A percentile compares a stretch with the other conserved stretches of the same genome.
Evolutionary conservation across 2,329 filamentous ascomycete species (phyloP).

Genomic region (Chalaropsis ovoidea): DNA sequence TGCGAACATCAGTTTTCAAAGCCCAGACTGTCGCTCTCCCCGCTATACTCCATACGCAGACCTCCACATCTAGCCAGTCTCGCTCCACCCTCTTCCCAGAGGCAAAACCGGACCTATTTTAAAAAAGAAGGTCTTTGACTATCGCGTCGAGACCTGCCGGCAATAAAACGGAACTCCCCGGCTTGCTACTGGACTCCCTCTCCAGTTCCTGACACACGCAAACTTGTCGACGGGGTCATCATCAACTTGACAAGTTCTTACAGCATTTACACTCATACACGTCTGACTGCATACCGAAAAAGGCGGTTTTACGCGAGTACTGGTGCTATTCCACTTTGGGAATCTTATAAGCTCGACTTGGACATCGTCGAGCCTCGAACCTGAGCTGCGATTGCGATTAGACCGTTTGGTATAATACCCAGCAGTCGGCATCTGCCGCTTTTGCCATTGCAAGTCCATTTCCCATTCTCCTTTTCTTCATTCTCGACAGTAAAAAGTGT

Average conservation of each 20-base stretch:
- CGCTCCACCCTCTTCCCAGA: neutral
- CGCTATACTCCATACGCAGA: neutral
- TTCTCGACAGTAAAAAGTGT: neutral
- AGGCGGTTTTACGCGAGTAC: conserved; percentile 1
- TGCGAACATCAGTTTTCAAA: neutral
- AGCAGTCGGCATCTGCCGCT: neutral
- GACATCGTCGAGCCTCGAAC: neutral
- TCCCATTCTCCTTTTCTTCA: neutral
- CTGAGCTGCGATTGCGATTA: neutral
- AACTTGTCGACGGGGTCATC: neutral
- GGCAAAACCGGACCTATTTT: neutral
- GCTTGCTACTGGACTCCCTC: neutral
- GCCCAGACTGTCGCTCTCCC: no score
- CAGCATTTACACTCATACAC: neutral
- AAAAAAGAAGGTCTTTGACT: neutral
- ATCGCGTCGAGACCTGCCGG: neutral
- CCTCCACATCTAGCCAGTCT: no score
- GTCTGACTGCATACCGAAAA: conserved; percentile 1
- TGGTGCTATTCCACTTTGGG: neutral
- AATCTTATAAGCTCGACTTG: conserved; percentile 4
- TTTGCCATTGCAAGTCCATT: neutral
- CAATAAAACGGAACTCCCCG: neutral
- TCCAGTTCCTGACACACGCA: neutral
- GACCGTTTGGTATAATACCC: neutral
- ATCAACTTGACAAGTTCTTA: conserved; percentile 7